Conservation (phyloP, 1,139 yeast genomes). For the Geotrichum restrictum region DNA sequence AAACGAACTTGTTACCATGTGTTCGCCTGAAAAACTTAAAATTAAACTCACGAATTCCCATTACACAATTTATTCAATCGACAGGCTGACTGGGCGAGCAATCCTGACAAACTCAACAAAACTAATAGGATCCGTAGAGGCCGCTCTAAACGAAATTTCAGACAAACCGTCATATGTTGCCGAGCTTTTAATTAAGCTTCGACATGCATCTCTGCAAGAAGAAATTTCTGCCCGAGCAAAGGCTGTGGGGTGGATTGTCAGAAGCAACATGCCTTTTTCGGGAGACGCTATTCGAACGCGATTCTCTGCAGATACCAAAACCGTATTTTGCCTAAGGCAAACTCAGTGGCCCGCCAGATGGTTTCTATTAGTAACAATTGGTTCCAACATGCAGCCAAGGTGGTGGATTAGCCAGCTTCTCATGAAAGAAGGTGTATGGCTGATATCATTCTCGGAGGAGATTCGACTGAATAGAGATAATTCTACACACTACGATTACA, state of each 20-base stretch:
- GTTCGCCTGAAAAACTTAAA: conserved; percentile 26
- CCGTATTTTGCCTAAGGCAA: conserved; percentile 35
- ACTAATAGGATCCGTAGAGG: conserved; percentile 33
- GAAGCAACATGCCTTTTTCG: conserved; percentile 27
- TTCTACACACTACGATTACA: conserved; percentile 24
- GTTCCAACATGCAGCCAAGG: conserved; percentile 27
- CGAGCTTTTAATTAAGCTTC: conserved; percentile 30
- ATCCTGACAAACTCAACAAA: conserved; percentile 35
- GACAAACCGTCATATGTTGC: conserved; percentile 31
- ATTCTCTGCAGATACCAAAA: conserved; percentile 28
- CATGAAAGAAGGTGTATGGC: conserved; percentile 33
- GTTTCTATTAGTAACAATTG: conserved; percentile 37
- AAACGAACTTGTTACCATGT: conserved; percentile 18
- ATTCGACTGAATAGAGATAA: conserved; percentile 26
- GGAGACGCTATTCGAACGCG: conserved; percentile 30
- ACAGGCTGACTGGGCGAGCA: conserved; percentile 35
- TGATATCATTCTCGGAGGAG: conserved; percentile 30
- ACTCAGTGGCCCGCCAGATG: conserved; percentile 38
- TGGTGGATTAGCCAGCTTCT: conserved; percentile 37
- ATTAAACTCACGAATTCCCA: conserved; percentile 30
- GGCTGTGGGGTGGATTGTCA: conserved; percentile 38
- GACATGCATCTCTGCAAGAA: conserved; percentile 35
- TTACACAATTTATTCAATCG: conserved; percentile 33
- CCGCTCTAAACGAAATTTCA: conserved; percentile 33
- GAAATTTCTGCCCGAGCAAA: conserved; percentile 35